A percentile compares a stretch with the other conserved stretches of the same genome.
These are phyloP conservation scores for Volutella citrinella DNA, from an alignment of 2,329 filamentous ascomycete genomes.

Conservation along the genomic window DNA sequence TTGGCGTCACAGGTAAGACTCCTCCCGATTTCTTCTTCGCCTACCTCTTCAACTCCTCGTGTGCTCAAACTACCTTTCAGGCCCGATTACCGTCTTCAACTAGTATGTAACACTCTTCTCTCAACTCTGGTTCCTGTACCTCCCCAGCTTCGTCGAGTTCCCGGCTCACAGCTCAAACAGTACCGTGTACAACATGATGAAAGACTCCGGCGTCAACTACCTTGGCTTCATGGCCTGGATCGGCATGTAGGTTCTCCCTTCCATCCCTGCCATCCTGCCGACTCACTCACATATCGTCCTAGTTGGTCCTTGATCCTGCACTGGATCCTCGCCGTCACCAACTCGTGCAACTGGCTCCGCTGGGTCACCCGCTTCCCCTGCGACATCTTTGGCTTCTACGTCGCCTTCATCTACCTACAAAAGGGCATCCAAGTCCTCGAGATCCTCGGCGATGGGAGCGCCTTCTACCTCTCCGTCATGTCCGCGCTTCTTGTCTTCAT, in stretches of 20 bases:
- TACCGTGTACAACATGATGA: slow-evolving; percentile 87
- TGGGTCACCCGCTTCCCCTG: slow-evolving; percentile 91
- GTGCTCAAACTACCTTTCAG: slow-evolving; percentile 32
- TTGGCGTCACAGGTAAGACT: slow-evolving; percentile 71
- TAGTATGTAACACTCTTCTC: slow-evolving; percentile 50
- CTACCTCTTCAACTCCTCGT: too few species aligned
- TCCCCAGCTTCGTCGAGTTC: too few species aligned
- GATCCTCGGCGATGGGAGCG: slow-evolving; percentile 63
- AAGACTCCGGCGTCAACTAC: slow-evolving; percentile 73
- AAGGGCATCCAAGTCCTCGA: slow-evolving; percentile 86
- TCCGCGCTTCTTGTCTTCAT: slow-evolving; percentile 76
- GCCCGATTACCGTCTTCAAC: slow-evolving; percentile 91
- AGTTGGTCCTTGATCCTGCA: slow-evolving; percentile 84
- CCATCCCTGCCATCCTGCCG: too few species aligned
- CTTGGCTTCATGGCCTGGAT: slow-evolving; percentile 92
- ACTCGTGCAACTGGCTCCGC: slow-evolving; percentile 82
- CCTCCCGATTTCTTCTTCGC: too few species aligned
- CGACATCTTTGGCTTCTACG: slow-evolving; percentile 92
- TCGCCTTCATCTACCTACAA: slow-evolving; percentile 87
- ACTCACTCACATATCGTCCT: background rate
- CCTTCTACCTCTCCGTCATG: slow-evolving; percentile 77
- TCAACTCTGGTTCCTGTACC: background rate
- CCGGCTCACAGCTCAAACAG: slow-evolving; percentile 27
- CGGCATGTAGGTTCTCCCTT: slow-evolving; percentile 56
- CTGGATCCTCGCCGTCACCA: slow-evolving; percentile 78